Conservation (phyloP, 2,329 filamentous ascomycete species). For the Xylariaceae sp. region DNA sequence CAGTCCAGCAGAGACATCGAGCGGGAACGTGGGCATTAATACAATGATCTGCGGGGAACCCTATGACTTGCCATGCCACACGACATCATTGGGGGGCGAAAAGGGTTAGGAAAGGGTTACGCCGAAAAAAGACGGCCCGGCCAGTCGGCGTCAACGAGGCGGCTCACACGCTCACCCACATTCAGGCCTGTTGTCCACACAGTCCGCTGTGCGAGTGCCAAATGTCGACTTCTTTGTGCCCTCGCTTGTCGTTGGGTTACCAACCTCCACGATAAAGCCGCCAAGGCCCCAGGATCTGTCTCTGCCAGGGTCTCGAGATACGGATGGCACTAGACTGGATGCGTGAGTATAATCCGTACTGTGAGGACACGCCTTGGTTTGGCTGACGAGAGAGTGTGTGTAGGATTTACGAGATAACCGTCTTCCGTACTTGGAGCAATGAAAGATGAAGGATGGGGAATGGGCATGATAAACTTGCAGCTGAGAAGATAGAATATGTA, state of each 20-base stretch:
- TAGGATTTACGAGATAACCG: no score
- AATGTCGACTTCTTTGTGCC: background rate
- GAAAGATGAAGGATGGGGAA: no score
- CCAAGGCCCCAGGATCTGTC: background rate
- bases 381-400: no score
- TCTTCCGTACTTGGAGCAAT: no score
- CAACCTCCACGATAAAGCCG: background rate
- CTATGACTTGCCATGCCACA: background rate
- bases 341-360: no score
- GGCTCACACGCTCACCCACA: background rate
- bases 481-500: no score
- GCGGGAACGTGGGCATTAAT: background rate
- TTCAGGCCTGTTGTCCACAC: background rate
- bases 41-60: background rate
- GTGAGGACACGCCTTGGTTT: no score
- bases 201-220: background rate
- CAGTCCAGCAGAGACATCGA: background rate
- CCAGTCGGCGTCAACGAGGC: background rate
- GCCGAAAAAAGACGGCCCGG: background rate
- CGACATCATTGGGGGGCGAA: background rate
- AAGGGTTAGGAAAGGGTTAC: background rate
- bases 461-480: no score
- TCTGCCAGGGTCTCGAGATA: background rate
- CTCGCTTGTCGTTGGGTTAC: background rate
- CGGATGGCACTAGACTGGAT: background rate